Percentiles rank a stretch among this genome's conserved stretches.
phyloP scores from a whole-genome alignment of 2,329 filamentous ascomycete genomes.

The Bertia moriformis region DNA sequence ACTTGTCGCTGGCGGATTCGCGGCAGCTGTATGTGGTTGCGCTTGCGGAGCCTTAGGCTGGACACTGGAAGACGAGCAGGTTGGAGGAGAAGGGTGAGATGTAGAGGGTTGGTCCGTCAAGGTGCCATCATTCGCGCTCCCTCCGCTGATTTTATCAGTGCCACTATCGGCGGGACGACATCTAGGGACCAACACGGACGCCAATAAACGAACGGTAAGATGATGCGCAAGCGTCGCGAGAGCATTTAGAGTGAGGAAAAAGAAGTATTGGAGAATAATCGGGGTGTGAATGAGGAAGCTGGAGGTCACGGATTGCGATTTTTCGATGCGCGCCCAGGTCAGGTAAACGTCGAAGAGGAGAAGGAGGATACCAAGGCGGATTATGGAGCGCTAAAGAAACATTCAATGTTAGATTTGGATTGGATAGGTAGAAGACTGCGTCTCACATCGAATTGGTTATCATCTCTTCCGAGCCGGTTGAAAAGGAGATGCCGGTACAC shows the following conservation, averaged over 20 bases:
- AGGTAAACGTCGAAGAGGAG: constrained; percentile 96
- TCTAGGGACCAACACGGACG: constrained; percentile 32
- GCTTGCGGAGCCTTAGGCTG: neutral
- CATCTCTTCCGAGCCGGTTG: constrained; percentile 68
- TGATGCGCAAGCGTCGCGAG: constrained; percentile 1
- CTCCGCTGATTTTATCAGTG: neutral
- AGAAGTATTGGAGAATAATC: constrained; percentile 69
- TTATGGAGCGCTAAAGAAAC: constrained; percentile 60
- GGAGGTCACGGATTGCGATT: constrained; percentile 28
- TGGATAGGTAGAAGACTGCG: neutral
- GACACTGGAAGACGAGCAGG: neutral
- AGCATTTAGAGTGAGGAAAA: constrained; percentile 40
- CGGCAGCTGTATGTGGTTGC: neutral
- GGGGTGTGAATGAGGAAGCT: constrained; percentile 40
- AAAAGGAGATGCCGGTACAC: constrained; percentile 92
- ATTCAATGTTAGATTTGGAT: neutral
- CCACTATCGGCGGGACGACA: constrained; percentile 14
- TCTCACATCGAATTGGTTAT: constrained; percentile 53
- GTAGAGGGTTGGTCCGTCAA: neutral
- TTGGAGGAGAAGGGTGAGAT: neutral
- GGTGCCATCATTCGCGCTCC: neutral
- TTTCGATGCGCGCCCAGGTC: constrained; percentile 94
- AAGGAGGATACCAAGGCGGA: constrained; percentile 74
- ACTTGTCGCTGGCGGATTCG: neutral
- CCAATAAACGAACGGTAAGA: neutral